Conservation (phyloP, 2,329 filamentous ascomycete species). For the Diaporthe sp. region DNA sequence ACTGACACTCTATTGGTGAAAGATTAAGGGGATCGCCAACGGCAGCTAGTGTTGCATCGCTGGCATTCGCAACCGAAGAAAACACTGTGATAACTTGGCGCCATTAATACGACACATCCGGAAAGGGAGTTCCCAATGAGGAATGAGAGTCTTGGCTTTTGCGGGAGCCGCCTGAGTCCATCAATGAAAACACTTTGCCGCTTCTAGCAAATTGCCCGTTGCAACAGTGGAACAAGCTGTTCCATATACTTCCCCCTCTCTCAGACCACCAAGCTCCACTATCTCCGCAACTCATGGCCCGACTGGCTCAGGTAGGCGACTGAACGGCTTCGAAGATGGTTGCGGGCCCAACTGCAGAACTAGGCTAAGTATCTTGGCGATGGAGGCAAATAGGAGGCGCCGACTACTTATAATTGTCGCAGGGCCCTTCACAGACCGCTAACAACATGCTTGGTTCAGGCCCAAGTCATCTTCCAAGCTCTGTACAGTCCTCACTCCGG, state of each 20-base stretch:
- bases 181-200: conserved; percentile 15
- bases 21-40: background rate
- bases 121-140: conserved; percentile 7
- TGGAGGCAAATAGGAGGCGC: background rate
- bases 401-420: background rate
- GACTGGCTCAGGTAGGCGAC: background rate
- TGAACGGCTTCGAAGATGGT: too few relatives aligned
- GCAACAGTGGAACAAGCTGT: conserved; percentile 11
- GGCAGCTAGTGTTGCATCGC: conserved; percentile 1
- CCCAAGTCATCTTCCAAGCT: too few relatives aligned
- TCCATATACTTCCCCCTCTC: background rate
- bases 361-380: conserved; percentile 8
- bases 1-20: background rate
- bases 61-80: background rate
- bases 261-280: background rate
- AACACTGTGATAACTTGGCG: background rate
- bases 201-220: conserved; percentile 6
- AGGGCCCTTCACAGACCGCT: background rate
- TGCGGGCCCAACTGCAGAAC: background rate
- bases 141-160: conserved; percentile 13
- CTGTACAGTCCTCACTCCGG: too few relatives aligned
- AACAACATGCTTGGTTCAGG: too few relatives aligned
- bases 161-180: background rate
- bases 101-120: conserved; percentile 14
- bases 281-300: background rate